Evolutionary conservation across 257 asterid species (phyloP), one percentile per base, ranked within the genome.

Genomic region (Galeopsis tetrahit): DNA sequence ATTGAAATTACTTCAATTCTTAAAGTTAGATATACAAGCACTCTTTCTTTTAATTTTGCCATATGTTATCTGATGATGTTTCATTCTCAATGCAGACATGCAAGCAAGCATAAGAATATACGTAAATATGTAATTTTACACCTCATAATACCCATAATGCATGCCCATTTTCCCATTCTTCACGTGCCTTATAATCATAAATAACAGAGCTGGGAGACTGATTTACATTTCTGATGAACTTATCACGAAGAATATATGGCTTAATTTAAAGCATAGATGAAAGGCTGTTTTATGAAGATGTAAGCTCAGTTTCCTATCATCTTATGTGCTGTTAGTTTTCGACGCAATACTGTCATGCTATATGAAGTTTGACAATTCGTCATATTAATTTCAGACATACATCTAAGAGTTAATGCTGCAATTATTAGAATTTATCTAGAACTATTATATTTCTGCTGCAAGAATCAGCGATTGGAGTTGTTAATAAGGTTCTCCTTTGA

Each of bases 111-210:
- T 39, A 55, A 42, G 31, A 15, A 34, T 32, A 52, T 43, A 39
- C 38, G 44, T 28, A 62, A 35, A 7, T 42, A 49, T 35, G 44
- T 49, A 62, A 36, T 34, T 72, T 10, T 49, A 17, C 40, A 61
- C 49, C 46, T 62, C 31, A 10, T 48, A 1, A 51, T n/a, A 53
- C n/a, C 65, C 66, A 14, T 42, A 64, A 53, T 59, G 49, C 61
- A 66, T 48, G 60, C 39, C 53, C 69, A 48, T 48, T 48, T 48
- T 48, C 55, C 21, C 55, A 48, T 48, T 39, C 44, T 39, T 39
- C 44, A 8, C 0, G 44, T 39, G 44, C 7, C 44, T 39, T 39
- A 39, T 21, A 21, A 21, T 21, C 28, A 21, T 21, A 21, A 21
- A 21, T 21, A 21, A 21, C 28, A 21, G 28, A 21, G 28, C 28